phyloP scores from a whole-genome alignment of 805 yeast genomes.

The Suhomyces xylopsoci region DNA sequence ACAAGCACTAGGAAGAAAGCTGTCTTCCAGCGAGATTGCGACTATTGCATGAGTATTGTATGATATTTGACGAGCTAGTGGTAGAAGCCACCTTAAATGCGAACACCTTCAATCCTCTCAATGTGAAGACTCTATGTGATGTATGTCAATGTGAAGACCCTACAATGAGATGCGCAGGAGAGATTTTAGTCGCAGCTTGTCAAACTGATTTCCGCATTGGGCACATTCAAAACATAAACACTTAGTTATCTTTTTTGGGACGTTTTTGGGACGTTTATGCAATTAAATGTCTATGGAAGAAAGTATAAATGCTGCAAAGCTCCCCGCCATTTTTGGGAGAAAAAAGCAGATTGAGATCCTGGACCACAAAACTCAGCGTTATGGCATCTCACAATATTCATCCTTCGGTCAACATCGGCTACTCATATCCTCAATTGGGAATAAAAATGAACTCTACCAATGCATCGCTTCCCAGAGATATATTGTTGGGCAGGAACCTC shows the following conservation, averaged over 20 bases:
- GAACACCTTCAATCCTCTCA: not conserved
- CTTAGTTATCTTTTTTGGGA: conserved; percentile 1
- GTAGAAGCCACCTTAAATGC: not conserved
- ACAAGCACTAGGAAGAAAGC: not conserved
- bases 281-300: not conserved
- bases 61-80: not conserved
- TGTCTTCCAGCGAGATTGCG: not conserved
- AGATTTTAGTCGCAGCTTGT: not conserved
- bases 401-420: conserved; percentile 19
- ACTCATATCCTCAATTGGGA: conserved; percentile 10
- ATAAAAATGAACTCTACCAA: not conserved
- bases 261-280: conserved; percentile 1
- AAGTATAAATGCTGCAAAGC: not conserved
- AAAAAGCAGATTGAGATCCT: not conserved
- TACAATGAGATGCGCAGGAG: not conserved
- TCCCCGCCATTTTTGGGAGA: not conserved
- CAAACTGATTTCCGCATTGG: not conserved
- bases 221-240: conserved; percentile 1
- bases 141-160: not conserved
- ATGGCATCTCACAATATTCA: conserved; percentile 1
- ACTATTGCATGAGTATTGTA: not conserved
- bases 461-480: conserved; percentile 13
- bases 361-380: not conserved
- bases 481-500: conserved; percentile 15
- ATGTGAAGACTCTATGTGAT: not conserved